Percentiles rank a stretch among this genome's conserved stretches.
Conservation (phyloP, 176 grass and related monocot genomes). For the Hyparrhenia diplandra region DNA sequence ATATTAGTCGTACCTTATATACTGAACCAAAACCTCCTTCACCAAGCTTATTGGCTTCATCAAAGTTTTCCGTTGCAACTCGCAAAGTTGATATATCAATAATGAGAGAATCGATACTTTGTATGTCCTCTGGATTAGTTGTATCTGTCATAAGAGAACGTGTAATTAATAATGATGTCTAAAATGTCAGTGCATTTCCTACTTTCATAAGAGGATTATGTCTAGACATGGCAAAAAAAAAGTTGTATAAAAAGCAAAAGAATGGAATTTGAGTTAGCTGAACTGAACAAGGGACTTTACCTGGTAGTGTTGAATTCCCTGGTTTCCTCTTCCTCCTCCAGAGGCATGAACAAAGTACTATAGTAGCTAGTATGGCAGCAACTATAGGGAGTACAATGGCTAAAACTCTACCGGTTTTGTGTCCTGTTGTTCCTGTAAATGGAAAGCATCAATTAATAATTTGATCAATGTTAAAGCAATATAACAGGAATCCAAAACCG, state of each 20-base stretch:
- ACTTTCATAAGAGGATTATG: background rate
- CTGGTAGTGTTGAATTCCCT: background rate
- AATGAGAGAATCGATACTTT: constrained; percentile 31
- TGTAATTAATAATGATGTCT: background rate
- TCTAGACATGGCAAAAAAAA: background rate
- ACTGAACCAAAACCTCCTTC: constrained; percentile 61
- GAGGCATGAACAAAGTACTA: constrained; percentile 18
- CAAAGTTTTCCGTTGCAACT: constrained; percentile 41
- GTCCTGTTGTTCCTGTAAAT: constrained; percentile 12
- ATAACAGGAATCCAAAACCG: background rate
- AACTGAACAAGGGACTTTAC: background rate
- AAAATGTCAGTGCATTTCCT: background rate
- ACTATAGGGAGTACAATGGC: constrained; percentile 35
- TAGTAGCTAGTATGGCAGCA: background rate
- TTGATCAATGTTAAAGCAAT: background rate
- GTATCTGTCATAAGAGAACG: constrained; percentile 7
- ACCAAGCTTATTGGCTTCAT: constrained; percentile 52
- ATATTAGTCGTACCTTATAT: constrained; percentile 34
- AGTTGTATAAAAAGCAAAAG: background rate
- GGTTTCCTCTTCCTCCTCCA: constrained; percentile 27
- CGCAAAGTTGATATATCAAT: constrained; percentile 40
- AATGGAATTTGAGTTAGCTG: background rate
- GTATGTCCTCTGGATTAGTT: constrained; percentile 19
- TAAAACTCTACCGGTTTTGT: constrained; percentile 1
- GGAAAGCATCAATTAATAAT: background rate